Evolutionary conservation across 352 stramenopile species (phyloP).

Genomic region (Pythium brachiatum): DNA sequence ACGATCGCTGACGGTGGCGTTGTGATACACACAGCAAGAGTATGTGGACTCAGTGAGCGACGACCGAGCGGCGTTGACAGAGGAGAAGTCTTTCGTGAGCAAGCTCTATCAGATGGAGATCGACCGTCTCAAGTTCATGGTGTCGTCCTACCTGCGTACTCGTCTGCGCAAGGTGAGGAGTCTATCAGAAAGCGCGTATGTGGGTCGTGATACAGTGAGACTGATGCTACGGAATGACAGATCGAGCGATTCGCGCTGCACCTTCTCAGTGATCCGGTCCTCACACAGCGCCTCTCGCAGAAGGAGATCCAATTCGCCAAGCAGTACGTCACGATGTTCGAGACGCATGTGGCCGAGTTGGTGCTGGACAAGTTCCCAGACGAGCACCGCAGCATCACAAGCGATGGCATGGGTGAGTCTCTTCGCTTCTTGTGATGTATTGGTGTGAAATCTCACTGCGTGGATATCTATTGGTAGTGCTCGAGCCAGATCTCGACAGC

Average conservation of each 20-base stretch:
- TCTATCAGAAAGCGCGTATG: not conserved
- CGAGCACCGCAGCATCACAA: constrained; percentile 53
- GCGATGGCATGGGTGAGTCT: constrained; percentile 65
- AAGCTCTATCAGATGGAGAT: constrained; percentile 91
- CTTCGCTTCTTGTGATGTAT: not conserved
- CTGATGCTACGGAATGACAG: too few species aligned
- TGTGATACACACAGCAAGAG: constrained; percentile 57
- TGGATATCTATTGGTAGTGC: constrained; percentile 33
- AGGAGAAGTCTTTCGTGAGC: constrained; percentile 80
- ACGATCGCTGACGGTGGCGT: not conserved
- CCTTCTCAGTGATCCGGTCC: constrained; percentile 43
- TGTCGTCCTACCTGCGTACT: constrained; percentile 78
- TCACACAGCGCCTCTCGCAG: constrained; percentile 57
- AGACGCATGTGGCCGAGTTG: constrained; percentile 70
- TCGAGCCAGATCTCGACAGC: constrained; percentile 63
- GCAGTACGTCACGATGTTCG: constrained; percentile 68
- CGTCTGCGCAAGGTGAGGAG: constrained; percentile 59
- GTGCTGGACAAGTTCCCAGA: constrained; percentile 58
- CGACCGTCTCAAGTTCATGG: constrained; percentile 81
- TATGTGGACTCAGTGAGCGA: constrained; percentile 81
- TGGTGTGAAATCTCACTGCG: not conserved
- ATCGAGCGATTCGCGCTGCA: constrained; percentile 77
- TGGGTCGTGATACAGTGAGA: not conserved
- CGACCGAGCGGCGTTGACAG: constrained; percentile 53
- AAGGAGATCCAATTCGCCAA: constrained; percentile 76